Base-by-base conservation (phyloP, 2,329 filamentous ascomycete species). In the Thelonectria blattea region DNA sequence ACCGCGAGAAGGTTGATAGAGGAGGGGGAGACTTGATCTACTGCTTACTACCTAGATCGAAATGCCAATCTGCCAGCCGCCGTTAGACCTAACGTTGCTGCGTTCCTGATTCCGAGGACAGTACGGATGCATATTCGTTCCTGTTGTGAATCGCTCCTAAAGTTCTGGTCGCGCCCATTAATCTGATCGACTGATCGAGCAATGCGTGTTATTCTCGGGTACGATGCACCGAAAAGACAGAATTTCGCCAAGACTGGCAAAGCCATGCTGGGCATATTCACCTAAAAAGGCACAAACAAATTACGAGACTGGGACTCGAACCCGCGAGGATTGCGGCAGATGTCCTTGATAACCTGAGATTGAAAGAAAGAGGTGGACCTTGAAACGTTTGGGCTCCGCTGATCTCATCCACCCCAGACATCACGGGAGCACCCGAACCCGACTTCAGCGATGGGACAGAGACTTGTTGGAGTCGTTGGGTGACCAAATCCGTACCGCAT, bases 281-380 rank as follows among this genome's bases (percentile, higher is more conserved):
- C 18, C n/a, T 12, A 18, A 50, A 27, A n/a, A 47, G 58, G 57
- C 65, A 65, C n/a, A 56, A 34, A 3, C 57, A 39, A n/a, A n/a
- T 69, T 65, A 70, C 70, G 64, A 70, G 67, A 69, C 67, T 69
- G 67, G 67, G 67, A 69, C 63, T 69, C 64, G 67, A 69, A 69
- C 67, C 67, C 67, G 70, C 66, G 67, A 69, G 67, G 66, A 70
- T 69, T 70, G 67, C 65, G 70, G 65, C 67, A 30, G 27, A 30
- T 30, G 8, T 2, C 8, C 27, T 30, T 7, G 27, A 24, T 10
- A 9, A 7, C 7, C 7, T 24, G 22, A 24, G 22, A 7, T 24
- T 8, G 27, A 30, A 30, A 30, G 8, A 30, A 30, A 30, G 27
- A 30, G 8, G 27, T 30, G 27, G 27, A 52, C 37, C 47, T 30